Percentiles rank a stretch among this genome's conserved stretches.
Conservation (phyloP, 1,139 yeast genomes). For the Diutina pseudorugosa region DNA sequence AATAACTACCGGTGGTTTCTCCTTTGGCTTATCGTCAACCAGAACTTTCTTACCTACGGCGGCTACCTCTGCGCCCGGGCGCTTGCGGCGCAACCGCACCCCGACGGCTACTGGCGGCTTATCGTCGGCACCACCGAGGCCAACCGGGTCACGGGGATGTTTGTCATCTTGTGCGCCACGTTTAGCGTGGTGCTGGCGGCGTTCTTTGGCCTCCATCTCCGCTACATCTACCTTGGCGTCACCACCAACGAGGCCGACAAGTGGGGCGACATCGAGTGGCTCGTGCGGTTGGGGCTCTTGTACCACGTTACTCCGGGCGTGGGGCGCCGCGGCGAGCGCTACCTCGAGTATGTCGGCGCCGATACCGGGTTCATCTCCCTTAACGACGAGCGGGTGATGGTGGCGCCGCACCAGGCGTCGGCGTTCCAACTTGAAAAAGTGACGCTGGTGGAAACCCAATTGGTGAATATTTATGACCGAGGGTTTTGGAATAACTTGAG, state of each 20-base stretch:
- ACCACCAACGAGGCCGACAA: constrained; percentile 86
- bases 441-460: constrained; percentile 25
- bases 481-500: constrained; percentile 45
- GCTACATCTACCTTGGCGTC: constrained; percentile 61
- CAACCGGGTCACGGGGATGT: constrained; percentile 37
- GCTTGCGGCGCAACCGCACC: constrained; percentile 10
- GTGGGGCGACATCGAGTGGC: constrained; percentile 64
- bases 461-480: constrained; percentile 54
- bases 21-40: constrained; percentile 43
- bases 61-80: constrained; percentile 26
- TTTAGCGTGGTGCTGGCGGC: constrained; percentile 41
- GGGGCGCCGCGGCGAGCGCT: not conserved
- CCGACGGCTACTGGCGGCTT: constrained; percentile 13
- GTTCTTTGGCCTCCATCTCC: constrained; percentile 51
- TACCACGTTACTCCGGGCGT: constrained; percentile 6
- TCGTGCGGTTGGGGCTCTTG: constrained; percentile 30
- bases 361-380: not conserved
- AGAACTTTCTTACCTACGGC: constrained; percentile 52
- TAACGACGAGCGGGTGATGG: not conserved
- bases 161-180: constrained; percentile 39
- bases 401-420: not conserved
- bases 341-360: not conserved
- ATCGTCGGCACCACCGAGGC: constrained; percentile 17
- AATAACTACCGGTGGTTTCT: constrained; percentile 66
- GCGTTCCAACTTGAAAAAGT: constrained; percentile 16